Evolutionary conservation across 1,284 basidiomycete species (phyloP), one percentile per base, ranked within the genome.

Genomic region (Naganishia albida): DNA sequence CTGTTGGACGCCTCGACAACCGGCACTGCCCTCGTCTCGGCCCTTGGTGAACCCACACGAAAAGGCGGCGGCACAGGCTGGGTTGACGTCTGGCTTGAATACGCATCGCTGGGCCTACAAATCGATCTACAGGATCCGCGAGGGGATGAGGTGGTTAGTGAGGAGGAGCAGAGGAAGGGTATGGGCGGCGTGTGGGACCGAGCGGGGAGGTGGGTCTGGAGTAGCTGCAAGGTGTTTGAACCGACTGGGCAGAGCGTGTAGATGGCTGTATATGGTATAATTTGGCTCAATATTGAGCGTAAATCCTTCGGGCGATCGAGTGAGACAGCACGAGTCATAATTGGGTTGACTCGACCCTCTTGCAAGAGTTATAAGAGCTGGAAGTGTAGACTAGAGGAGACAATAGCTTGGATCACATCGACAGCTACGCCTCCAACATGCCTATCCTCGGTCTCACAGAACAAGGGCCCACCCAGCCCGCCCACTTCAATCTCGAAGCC

Each of bases 81-180:
- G 46, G 89, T 93, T 69, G 87, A 86, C 20, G 91, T 93, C 67
- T 95, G 90, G 89, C 88, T 91, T 70, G 91, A 94, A 76, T 94
- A 91, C 91, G 82, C 85, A n/a, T 82, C 80, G 66, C 83, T 88
- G 64, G 77, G 75, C 0, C 23, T 79, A 16, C 75, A 77, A 72
- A 66, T 79, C 23, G 74, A 77, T 59, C 60, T 79, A 23, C 60
- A 70, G 25, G 74, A 77, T 59, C 72, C 73, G 7, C 72, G 72
- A 42, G 70, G 71, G 25, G 65, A 67, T 3, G 71, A 73, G 46
- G 54, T 63, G 23, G 26, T 72, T 13, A 70, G 54, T 7, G 69
- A 71, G 52, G 73, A 74, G 56, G 67, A 71, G 57, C 70, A 70
- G 67, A 69, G 64, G 54, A 73, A 74, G 62, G 75, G 74, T 3